Conservation (phyloP, 305 asterid genomes). For the Fraxinus nigra region DNA sequence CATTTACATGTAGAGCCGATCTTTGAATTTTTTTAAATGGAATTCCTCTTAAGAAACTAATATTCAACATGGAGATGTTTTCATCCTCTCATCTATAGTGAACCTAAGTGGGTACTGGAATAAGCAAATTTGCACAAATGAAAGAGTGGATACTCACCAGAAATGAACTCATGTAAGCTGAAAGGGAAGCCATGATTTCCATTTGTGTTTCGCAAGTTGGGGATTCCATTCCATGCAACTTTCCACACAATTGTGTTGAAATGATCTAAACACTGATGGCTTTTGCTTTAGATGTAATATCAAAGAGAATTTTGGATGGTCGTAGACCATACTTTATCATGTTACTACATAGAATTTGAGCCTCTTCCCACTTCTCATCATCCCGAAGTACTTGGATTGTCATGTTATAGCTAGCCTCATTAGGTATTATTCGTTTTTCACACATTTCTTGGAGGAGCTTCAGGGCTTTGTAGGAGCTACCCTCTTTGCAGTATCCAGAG, state of each 20-base stretch:
- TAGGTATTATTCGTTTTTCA: slow-evolving; percentile 56
- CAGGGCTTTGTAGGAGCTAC: slow-evolving; percentile 59
- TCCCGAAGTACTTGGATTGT: slow-evolving; percentile 48
- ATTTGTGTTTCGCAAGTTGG: not conserved
- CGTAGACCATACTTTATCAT: slow-evolving; percentile 55
- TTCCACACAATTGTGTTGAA: not conserved
- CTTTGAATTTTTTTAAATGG: not conserved
- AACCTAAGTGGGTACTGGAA: not conserved
- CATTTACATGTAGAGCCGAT: not conserved
- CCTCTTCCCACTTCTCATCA: slow-evolving; percentile 54
- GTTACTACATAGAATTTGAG: slow-evolving; percentile 37
- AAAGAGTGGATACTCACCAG: not conserved
- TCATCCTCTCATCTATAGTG: not conserved
- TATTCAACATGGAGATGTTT: not conserved
- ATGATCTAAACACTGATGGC: slow-evolving; percentile 11
- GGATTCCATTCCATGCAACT: not conserved
- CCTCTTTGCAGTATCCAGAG: slow-evolving; percentile 60
- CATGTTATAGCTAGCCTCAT: slow-evolving; percentile 60
- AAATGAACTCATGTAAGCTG: not conserved
- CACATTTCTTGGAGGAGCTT: slow-evolving; percentile 55
- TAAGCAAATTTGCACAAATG: not conserved
- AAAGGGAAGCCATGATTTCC: not conserved
- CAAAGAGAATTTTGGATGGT: slow-evolving; percentile 32
- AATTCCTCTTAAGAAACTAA: not conserved
- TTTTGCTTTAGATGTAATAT: slow-evolving; percentile 23